A percentile compares a stretch with the other conserved stretches of the same genome.
phyloP scores from a whole-genome alignment of 2,329 filamentous ascomycete genomes.

The Penicillium hesseltinei region DNA sequence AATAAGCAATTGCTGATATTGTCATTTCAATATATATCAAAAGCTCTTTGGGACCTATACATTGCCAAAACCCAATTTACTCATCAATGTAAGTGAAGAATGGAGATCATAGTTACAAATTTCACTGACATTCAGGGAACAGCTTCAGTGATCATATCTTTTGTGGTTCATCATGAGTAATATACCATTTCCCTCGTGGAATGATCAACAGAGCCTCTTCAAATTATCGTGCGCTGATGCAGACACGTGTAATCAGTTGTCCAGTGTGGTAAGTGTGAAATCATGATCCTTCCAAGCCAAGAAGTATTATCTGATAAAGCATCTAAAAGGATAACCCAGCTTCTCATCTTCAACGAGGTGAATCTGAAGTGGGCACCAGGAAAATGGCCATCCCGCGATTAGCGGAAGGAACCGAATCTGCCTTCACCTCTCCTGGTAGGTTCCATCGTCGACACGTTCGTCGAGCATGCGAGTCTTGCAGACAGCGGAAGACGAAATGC shows the following conservation, averaged over 20 bases:
- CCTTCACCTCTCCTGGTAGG: slow-evolving; percentile 34
- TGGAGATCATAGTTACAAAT: not conserved
- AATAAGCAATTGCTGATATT: not conserved
- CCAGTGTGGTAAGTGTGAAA: slow-evolving; percentile 27
- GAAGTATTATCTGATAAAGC: slow-evolving; percentile 8
- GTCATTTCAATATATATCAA: slow-evolving; percentile 1
- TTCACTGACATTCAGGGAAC: not conserved
- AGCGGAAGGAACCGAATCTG: slow-evolving; percentile 34
- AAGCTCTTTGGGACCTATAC: not conserved
- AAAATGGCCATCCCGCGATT: slow-evolving; percentile 41
- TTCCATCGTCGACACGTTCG: slow-evolving; percentile 40
- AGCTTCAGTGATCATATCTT: slow-evolving; percentile 1
- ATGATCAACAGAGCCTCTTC: slow-evolving; percentile 32
- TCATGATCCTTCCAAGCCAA: not conserved
- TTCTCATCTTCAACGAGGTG: slow-evolving; percentile 22
- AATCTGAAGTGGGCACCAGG: slow-evolving; percentile 24
- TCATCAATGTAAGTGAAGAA: not conserved
- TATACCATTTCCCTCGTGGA: slow-evolving; percentile 30
- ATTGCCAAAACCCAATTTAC: not conserved
- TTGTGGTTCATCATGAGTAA: slow-evolving; percentile 27
- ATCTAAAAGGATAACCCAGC: slow-evolving; percentile 25
- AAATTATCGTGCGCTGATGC: slow-evolving; percentile 33
- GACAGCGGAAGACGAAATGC: slow-evolving; percentile 48
- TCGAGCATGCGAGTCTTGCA: slow-evolving; percentile 47
- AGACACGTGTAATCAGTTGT: slow-evolving; percentile 30